These are phyloP conservation scores for Gossypium ekmanianum DNA, from an alignment of 345 rosid genomes.

Conservation along the genomic window DNA sequence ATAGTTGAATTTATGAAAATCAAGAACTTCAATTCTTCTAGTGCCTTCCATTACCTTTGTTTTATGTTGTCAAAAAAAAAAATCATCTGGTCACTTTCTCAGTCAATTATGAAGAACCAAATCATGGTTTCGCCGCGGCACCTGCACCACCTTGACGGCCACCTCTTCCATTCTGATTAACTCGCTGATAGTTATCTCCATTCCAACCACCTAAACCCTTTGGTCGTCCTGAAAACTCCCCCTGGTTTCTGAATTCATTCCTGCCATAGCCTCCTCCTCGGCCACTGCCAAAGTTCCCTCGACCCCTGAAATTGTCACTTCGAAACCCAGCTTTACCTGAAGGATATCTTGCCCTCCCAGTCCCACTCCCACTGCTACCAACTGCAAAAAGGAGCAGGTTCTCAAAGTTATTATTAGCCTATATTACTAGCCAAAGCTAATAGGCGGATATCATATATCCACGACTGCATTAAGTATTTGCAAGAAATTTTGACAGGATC, in stretches of 20 bases:
- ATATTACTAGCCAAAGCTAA: not conserved
- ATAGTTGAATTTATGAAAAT: not conserved
- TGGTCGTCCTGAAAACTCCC: conserved; percentile 60
- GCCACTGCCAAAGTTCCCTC: conserved; percentile 44
- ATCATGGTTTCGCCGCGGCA: conserved; percentile 23
- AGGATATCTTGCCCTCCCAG: conserved; percentile 38
- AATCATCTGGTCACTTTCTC: conserved; percentile 15
- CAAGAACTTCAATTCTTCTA: conserved; percentile 19
- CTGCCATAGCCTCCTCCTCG: conserved; percentile 48
- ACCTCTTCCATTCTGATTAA: conserved; percentile 51
- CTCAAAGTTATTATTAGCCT: not conserved
- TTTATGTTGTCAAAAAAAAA: conserved; percentile 36
- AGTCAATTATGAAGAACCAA: conserved; percentile 16
- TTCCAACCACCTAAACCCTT: conserved; percentile 51
- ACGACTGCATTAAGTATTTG: not conserved
- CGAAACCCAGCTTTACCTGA: conserved; percentile 42
- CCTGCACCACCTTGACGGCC: conserved; percentile 34
- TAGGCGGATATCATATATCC: not conserved
- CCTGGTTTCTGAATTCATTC: conserved; percentile 59
- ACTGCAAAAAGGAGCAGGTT: conserved; percentile 23
- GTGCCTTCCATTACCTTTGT: conserved; percentile 12
- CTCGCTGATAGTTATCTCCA: conserved; percentile 53
- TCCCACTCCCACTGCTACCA: conserved; percentile 22
- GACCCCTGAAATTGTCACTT: conserved; percentile 47
- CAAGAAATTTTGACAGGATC: not conserved